Evolutionary conservation across 352 stramenopile genomes (phyloP), one percentile per base, ranked within the genome.

Genomic region (Thraustochytrium striatum): DNA sequence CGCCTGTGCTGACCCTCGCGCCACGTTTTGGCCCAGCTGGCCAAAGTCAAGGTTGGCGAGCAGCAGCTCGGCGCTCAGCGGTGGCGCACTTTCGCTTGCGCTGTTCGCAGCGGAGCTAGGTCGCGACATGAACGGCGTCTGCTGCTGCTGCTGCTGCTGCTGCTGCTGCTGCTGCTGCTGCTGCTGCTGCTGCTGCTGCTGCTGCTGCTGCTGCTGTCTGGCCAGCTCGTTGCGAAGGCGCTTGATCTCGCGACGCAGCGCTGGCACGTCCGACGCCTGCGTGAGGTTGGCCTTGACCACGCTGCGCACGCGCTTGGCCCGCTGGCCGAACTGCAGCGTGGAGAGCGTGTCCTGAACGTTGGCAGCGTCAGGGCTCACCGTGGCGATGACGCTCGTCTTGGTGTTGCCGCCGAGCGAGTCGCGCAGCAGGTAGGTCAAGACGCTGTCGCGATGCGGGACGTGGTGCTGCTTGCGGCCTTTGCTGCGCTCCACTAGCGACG

Each of bases 331-430:
- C 0, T 89, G 87, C 41, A 95, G 82, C 19, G 91, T 96, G 32
- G 90, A 95, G 21, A 95, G 83, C 9, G 90, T 96, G 81, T 96
- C 91, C 0, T 84, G 82, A 8, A 87, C 85, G 70, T 94, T 93
- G 75, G 88, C 92, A 55, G 85, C 36, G 28, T 39, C 92, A 11
- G 90, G 89, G 7, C 89, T 94, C 16, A 95, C 88, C 75, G 93
- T 94, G 75, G 94, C 92, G 32, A 96, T 93, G 47, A 95, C 83
- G 19, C 88, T 85, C 19, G 91, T 95, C 41, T 89, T 87, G 25
- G 90, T 94, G 83, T 96, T 96, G 25, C 91, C 91, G 72, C 91
- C 91, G 0, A 96, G 87, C 28, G 91, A 95, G 69, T 96, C 91
- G 72, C 94, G 89, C 16, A 96, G 83, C 47, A 95, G 87, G 72